Base-by-base conservation (phyloP, 2,329 filamentous ascomycete species). In the Verticillium albo-atrum region DNA sequence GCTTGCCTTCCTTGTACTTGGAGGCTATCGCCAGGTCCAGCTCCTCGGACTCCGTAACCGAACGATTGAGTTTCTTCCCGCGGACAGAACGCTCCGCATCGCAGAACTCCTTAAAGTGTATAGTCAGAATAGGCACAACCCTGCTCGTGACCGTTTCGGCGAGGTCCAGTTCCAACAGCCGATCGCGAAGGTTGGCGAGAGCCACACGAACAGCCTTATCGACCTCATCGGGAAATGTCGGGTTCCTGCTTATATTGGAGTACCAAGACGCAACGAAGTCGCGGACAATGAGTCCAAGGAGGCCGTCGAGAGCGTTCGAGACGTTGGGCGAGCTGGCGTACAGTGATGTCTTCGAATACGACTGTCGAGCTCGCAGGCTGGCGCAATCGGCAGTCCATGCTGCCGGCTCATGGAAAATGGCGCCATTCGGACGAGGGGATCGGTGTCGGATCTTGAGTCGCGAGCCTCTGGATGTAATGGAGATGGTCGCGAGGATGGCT, bases 21-120 rank as follows among this genome's bases (percentile, higher is more conserved):
- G 86, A 89, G n/a, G 95, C 95, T 73, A 99, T 96, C 2, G 95
- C 95, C 65, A 96, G 80, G 73, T 98, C 93, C 67, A 99, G 79
- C 80, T 99, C 95, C 70, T 97, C 94, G 1, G 93, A 96, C 75
- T 99, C 95, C 3, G 96, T 98, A 58, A 99, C 88, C 64, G 89
- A 92, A 57, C 91, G 87, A 67, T 92, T 95, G 59, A 98, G 79
- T 73, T 96, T 91, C 71, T 88, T 90, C 14, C 96, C 96, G 58
- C 94, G 85, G 12, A 99, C 91, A 9, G 87, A 84, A 60, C 89
- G 85, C 77, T 99, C 95, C 1, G 95, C 95, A 64, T 95, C 88
- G 72, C 93, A 91, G 67, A 97, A 97, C 65, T 97, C 91, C 65
- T 86, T 90, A 67, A 99, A 86, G 74, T 99, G 95, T 10, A 86